Base-by-base conservation (phyloP, 306 rosid genomes). In the Rubus parviflorus region DNA sequence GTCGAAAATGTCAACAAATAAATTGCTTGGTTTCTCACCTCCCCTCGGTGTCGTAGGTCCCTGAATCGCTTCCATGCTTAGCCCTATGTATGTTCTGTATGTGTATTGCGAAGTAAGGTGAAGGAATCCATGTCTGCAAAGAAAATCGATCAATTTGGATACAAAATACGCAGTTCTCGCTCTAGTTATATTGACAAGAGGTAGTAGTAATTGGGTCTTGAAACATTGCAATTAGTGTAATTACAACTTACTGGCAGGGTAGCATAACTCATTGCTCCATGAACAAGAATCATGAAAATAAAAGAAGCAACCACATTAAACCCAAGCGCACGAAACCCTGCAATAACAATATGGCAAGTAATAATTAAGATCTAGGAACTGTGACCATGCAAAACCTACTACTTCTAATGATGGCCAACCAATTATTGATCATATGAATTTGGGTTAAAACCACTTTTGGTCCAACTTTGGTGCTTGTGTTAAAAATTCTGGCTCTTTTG, bases 121-220 rank as follows among this genome's bases (percentile, higher is more conserved):
- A 92, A 81, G 97, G 97, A 8, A 92, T 81, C 92, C 95, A 92
- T 77, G 93, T 90, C 95, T 92, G 79, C 45, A 75, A 17, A 73
- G 19, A 80, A 81, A 10, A 15, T 14, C 40, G 69, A 54, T 41
- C 45, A 20, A 45, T 41, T 40, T 48, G 35, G 35, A 15, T 64
- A 16, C 19, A 64, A 16, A 10, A 38, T 17, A 65, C 17, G 16
- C 47, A 42, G 70, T n/a, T 22, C 7, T 46, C 22, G 15, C 47
- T 54, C 15, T 13, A 56, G 6, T 53, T 11, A 54, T 6, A 13
- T 63, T 63, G 45, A 8, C 19, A 43, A 43, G 17, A 20, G 56
- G 23, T 9, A 13, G 49, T 66, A 37, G 23, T 20, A 35, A 63
- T 1, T 13, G 20, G 20, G 0, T 14, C 47, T 40, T 80, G 23